Percentiles rank a stretch among this genome's conserved stretches.
These are phyloP conservation scores for Colletotrichum sp. DNA, from an alignment of 2,329 filamentous ascomycete species.

Conservation along the genomic window DNA sequence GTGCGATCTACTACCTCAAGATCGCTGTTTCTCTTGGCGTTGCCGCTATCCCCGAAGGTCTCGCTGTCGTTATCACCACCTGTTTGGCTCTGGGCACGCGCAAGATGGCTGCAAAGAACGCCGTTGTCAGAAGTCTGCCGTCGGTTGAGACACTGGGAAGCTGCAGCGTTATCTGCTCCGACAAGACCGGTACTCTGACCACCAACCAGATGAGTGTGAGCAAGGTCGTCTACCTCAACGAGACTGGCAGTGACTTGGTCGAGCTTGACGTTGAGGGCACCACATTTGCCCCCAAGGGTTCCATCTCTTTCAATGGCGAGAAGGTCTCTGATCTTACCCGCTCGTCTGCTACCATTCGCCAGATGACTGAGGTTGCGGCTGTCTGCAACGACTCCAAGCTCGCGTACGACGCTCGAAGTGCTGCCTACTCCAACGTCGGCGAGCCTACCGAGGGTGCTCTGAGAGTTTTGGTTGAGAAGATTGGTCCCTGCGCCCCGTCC, in stretches of 20 bases:
- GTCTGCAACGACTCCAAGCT: conserved; percentile 91
- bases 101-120: conserved; percentile 99
- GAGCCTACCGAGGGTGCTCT: conserved; percentile 96
- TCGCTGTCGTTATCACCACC: conserved; percentile 98
- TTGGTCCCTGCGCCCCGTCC: conserved; percentile 76
- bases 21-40: conserved; percentile 98
- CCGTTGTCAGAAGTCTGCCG: conserved; percentile 92
- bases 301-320: conserved; percentile 72
- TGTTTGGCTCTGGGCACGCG: conserved; percentile 94
- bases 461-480: conserved; percentile 89
- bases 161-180: conserved; percentile 99
- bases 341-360: conserved; percentile 76
- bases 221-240: conserved; percentile 84
- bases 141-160: conserved; percentile 98
- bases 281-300: conserved; percentile 85
- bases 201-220: conserved; percentile 99
- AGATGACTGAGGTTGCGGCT: conserved; percentile 74
- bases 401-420: conserved; percentile 78
- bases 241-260: conserved; percentile 74
- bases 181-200: conserved; percentile 97
- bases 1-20: conserved; percentile 99
- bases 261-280: conserved; percentile 92
- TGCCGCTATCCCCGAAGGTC: conserved; percentile 94
- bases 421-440: conserved; percentile 80
- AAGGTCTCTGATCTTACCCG: conserved; percentile 69